Conservation (phyloP, 2,329 filamentous ascomycete species). For the Aspergillus sp. region DNA sequence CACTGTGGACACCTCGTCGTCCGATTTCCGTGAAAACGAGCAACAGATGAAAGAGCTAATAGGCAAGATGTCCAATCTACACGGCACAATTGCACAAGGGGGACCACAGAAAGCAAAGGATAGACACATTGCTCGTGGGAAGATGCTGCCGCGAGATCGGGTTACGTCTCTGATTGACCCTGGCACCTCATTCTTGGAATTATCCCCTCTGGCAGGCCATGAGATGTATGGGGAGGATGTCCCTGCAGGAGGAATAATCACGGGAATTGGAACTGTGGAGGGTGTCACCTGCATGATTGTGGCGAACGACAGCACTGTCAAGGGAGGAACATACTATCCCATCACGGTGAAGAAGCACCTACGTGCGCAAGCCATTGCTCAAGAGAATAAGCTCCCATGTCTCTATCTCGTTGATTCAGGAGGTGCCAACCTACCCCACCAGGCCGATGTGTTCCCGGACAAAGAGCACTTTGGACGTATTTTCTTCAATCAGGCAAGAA, state of each 20-base stretch:
- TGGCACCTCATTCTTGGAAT: constrained; percentile 81
- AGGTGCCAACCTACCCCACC: constrained; percentile 88
- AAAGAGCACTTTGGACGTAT: constrained; percentile 92
- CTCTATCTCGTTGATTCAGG: constrained; percentile 96
- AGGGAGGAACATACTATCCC: constrained; percentile 93
- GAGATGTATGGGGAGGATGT: constrained; percentile 85
- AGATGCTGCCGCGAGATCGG: constrained; percentile 90
- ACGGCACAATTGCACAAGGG: constrained; percentile 64
- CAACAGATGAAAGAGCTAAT: constrained; percentile 69
- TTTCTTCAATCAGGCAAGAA: constrained; percentile 95
- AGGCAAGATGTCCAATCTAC: constrained; percentile 61
- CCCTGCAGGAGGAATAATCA: constrained; percentile 84
- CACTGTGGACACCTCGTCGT: constrained; percentile 66
- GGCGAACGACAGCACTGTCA: constrained; percentile 94
- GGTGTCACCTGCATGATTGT: constrained; percentile 90
- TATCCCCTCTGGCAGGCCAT: constrained; percentile 86
- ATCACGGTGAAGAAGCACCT: constrained; percentile 98
- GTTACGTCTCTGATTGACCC: constrained; percentile 82
- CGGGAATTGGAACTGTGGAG: constrained; percentile 81
- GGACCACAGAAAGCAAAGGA: constrained; percentile 75
- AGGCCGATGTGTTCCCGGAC: constrained; percentile 93
- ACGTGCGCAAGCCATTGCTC: constrained; percentile 80
- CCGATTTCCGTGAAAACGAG: constrained; percentile 76
- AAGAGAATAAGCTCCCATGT: constrained; percentile 76
- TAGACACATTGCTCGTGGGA: constrained; percentile 80